Evolutionary conservation across 2,329 filamentous ascomycete species (phyloP).

Genomic region (Ophiostoma sp.): DNA sequence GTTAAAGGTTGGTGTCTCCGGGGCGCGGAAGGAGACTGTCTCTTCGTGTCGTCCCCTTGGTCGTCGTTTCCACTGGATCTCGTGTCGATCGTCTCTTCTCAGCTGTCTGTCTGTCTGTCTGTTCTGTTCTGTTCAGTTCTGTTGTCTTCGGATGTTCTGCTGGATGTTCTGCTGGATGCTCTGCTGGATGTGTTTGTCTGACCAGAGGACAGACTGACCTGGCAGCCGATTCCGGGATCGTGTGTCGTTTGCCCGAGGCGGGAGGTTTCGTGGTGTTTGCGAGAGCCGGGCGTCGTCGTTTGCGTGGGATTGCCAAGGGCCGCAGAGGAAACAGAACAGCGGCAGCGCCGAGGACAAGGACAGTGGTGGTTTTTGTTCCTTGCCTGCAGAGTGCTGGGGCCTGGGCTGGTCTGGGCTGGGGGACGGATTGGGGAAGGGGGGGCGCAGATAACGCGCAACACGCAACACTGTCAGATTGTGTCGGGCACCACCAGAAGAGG

Average conservation of each 20-base stretch:
- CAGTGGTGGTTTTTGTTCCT: slow-evolving; percentile 9
- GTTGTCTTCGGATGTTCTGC: neutral
- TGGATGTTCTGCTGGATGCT: neutral
- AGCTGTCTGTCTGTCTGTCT: neutral
- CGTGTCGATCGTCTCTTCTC: neutral
- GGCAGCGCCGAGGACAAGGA: slow-evolving; percentile 16
- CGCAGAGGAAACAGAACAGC: slow-evolving; percentile 10
- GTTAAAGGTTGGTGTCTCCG: neutral
- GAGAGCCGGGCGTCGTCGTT: slow-evolving; percentile 14
- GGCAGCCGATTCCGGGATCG: neutral
- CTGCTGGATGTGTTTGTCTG: neutral
- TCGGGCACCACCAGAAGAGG: slow-evolving; percentile 1
- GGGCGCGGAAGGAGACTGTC: neutral
- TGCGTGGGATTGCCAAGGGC: slow-evolving; percentile 19
- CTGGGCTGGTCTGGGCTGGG: neutral
- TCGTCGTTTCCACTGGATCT: neutral
- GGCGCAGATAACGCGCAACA: slow-evolving; percentile 16
- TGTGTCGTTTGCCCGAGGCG: neutral
- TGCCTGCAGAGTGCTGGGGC: neutral
- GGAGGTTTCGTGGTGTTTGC: neutral
- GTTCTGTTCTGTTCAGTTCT: neutral
- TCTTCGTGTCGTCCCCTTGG: neutral
- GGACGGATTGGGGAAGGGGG: slow-evolving; percentile 10
- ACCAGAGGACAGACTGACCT: neutral
- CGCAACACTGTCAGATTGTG: neutral